These are phyloP conservation scores for Lepidium campestre DNA, from an alignment of 441 rosid genomes.

Conservation along the genomic window DNA sequence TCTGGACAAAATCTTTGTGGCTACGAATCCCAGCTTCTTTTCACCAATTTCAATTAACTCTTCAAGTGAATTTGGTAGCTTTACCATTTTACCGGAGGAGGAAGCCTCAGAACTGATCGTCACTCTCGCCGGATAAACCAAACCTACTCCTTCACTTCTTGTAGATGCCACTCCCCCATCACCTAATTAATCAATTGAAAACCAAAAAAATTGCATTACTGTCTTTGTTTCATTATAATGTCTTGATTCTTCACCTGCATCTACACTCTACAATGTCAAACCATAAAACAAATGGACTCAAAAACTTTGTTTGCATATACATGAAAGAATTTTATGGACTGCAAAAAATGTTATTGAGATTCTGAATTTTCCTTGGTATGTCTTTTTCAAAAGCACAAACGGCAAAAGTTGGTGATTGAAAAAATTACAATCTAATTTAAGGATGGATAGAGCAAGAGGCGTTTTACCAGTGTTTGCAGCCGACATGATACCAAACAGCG, in stretches of 20 bases:
- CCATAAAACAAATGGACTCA: neutral
- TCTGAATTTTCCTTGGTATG: neutral
- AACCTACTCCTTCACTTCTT: slow-evolving; percentile 10
- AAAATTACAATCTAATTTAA: neutral
- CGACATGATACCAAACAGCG: slow-evolving; percentile 57
- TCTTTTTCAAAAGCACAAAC: neutral
- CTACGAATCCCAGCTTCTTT: slow-evolving; percentile 47
- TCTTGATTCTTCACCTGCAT: neutral
- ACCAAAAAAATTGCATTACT: neutral
- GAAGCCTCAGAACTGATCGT: slow-evolving; percentile 42
- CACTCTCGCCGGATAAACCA: slow-evolving; percentile 47
- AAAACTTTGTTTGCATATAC: neutral
- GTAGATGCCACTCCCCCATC: slow-evolving; percentile 31
- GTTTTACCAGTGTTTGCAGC: slow-evolving; percentile 51
- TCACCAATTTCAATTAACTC: slow-evolving; percentile 54
- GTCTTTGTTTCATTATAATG: neutral
- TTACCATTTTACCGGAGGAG: slow-evolving; percentile 42
- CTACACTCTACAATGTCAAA: neutral
- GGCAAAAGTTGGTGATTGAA: neutral
- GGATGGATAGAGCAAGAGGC: neutral
- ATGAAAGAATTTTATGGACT: neutral
- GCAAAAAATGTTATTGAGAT: neutral
- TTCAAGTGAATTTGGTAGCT: slow-evolving; percentile 55
- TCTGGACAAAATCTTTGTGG: slow-evolving; percentile 44
- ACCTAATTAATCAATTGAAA: slow-evolving; percentile 27